A percentile compares a stretch with the other conserved stretches of the same genome.
phyloP scores from a whole-genome alignment of 352 stramenopile species.

The Pythium vanterpoolii region DNA sequence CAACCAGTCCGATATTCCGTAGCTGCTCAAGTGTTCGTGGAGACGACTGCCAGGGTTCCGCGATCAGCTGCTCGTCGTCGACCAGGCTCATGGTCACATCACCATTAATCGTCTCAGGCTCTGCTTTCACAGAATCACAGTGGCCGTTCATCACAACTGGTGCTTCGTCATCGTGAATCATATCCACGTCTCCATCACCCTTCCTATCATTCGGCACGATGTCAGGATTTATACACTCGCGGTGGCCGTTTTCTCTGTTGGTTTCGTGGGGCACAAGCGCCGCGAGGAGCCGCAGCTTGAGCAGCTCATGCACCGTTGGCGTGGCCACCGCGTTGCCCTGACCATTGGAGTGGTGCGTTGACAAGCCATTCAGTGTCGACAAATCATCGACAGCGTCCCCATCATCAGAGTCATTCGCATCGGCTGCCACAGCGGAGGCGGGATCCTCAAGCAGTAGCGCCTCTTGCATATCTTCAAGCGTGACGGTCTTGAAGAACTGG shows the following conservation, averaged over 20 bases:
- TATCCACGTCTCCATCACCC: neutral
- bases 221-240: neutral
- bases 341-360: neutral
- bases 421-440: neutral
- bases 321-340: neutral
- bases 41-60: neutral
- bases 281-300: conserved; percentile 16
- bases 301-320: neutral
- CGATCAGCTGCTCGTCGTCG: neutral
- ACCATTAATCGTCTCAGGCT: neutral
- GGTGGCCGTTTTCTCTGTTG: neutral
- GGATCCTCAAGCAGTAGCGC: conserved; percentile 57
- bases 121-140: neutral
- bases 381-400: neutral
- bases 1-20: conserved; percentile 46
- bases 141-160: neutral
- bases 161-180: neutral
- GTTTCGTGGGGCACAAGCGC: conserved; percentile 7
- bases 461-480: conserved; percentile 54
- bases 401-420: neutral
- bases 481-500: conserved; percentile 61
- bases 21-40: conserved; percentile 16
- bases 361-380: neutral
- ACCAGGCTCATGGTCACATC: conserved; percentile 2
- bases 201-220: neutral